Percentiles rank a stretch among this genome's conserved stretches.
Conservation (phyloP, 129 eudicot genomes). For the Flaveria sonorensis region DNA sequence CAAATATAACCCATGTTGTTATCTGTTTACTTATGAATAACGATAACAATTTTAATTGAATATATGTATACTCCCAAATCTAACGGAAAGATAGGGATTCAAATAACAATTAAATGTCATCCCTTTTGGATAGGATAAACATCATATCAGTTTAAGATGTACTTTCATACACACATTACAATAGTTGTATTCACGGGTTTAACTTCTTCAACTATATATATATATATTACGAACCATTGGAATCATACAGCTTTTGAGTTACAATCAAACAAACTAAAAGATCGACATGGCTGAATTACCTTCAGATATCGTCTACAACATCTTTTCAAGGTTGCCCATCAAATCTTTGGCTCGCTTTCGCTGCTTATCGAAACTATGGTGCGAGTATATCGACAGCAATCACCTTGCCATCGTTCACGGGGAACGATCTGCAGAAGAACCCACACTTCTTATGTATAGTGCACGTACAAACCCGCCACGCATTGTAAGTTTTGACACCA, state of each 20-base stretch:
- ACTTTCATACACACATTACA: neutral
- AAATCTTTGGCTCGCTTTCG: conserved; percentile 9
- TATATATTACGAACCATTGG: neutral
- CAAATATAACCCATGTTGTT: too few relatives aligned
- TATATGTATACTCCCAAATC: too few relatives aligned
- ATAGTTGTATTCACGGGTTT: too few relatives aligned
- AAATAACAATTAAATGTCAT: neutral
- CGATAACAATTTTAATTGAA: too few relatives aligned
- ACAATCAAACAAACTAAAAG: neutral
- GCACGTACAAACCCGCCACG: neutral
- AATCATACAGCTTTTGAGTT: neutral
- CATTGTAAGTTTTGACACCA: neutral
- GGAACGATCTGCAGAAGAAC: neutral
- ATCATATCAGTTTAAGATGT: neutral
- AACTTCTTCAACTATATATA: neutral
- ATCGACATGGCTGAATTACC: conserved; percentile 2
- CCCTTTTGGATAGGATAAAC: neutral
- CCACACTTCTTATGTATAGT: neutral
- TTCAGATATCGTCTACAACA: conserved; percentile 7
- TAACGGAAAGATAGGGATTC: too few relatives aligned
- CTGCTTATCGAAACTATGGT: neutral
- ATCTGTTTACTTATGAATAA: too few relatives aligned
- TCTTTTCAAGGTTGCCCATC: neutral
- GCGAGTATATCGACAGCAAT: neutral
- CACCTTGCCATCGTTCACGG: neutral